phyloP scores from a whole-genome alignment of 1,139 yeast species.

The Zygoascus meyerae region DNA sequence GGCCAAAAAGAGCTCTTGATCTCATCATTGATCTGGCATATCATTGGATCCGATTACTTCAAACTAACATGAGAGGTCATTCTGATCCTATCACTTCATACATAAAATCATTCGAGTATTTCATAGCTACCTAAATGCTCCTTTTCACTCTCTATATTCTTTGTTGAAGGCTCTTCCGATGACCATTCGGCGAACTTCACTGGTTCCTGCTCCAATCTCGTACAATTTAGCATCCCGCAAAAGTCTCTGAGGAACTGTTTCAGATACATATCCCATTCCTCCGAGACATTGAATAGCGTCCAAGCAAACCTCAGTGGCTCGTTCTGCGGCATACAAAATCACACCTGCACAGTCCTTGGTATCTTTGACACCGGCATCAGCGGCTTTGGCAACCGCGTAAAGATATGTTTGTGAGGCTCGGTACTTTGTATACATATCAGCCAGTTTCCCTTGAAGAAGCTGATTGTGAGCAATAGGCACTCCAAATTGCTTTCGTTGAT shows the following conservation, averaged over 20 bases:
- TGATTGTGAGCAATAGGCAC: slow-evolving; percentile 33
- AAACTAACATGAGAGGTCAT: no score
- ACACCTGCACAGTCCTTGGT: slow-evolving; percentile 34
- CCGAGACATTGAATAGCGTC: slow-evolving; percentile 34
- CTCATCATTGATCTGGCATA: no score
- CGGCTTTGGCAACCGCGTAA: slow-evolving; percentile 28
- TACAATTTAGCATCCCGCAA: slow-evolving; percentile 33
- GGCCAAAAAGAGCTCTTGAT: slow-evolving; percentile 20
- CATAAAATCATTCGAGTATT: no score
- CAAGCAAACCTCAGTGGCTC: slow-evolving; percentile 32
- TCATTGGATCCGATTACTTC: no score
- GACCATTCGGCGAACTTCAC: slow-evolving; percentile 32
- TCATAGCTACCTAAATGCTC: no score
- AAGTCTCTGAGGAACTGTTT: slow-evolving; percentile 30
- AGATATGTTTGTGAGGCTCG: slow-evolving; percentile 31
- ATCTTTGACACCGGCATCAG: slow-evolving; percentile 28
- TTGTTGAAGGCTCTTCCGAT: slow-evolving; percentile 33
- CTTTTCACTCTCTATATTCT: slow-evolving; percentile 19
- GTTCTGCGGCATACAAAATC: slow-evolving; percentile 32
- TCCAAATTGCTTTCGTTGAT: slow-evolving; percentile 32
- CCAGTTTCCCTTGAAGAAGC: slow-evolving; percentile 32
- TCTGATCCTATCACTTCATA: no score
- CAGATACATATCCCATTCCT: slow-evolving; percentile 34
- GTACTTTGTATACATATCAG: slow-evolving; percentile 34
- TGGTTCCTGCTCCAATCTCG: slow-evolving; percentile 35